phyloP scores from a whole-genome alignment of 192 early-diverging fungal species.

The Phlyctochytrium planicorne region DNA sequence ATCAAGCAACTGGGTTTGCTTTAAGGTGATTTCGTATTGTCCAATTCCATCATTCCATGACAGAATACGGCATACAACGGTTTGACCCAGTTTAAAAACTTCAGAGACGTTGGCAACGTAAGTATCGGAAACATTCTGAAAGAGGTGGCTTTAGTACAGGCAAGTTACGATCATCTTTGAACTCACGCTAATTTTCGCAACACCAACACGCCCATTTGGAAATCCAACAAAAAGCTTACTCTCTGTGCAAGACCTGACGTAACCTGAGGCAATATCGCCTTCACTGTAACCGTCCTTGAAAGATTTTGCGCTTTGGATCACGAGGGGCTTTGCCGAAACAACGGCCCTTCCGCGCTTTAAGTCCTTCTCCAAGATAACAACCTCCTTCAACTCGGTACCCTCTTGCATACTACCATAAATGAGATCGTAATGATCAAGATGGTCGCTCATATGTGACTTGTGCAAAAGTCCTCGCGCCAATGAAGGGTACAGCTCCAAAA shows the following conservation, averaged over 20 bases:
- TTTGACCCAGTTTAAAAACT: conserved; percentile 61
- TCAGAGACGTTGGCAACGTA: conserved; percentile 59
- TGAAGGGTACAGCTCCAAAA: conserved; percentile 60
- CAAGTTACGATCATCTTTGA: too few species aligned
- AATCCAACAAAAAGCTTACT: conserved; percentile 70
- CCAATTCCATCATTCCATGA: conserved; percentile 50
- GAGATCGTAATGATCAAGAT: conserved; percentile 41
- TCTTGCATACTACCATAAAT: conserved; percentile 37
- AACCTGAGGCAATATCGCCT: conserved; percentile 72
- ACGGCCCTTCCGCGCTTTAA: conserved; percentile 42
- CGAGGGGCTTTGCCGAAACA: conserved; percentile 54
- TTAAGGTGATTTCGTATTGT: conserved; percentile 63
- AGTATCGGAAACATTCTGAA: conserved; percentile 59
- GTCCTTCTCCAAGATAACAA: conserved; percentile 60
- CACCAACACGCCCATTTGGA: conserved; percentile 52
- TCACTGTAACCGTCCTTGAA: conserved; percentile 51
- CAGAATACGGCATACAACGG: conserved; percentile 64
- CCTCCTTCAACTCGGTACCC: conserved; percentile 42
- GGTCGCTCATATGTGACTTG: conserved; percentile 67
- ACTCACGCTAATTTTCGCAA: conserved; percentile 45
- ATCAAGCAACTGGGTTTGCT: conserved; percentile 51
- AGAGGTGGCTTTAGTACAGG: too few species aligned
- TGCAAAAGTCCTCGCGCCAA: conserved; percentile 53
- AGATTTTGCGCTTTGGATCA: conserved; percentile 31
- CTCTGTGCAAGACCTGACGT: conserved; percentile 69